Conservation (phyloP, 179 eudicot genomes). For the Spinacia oleracea region DNA sequence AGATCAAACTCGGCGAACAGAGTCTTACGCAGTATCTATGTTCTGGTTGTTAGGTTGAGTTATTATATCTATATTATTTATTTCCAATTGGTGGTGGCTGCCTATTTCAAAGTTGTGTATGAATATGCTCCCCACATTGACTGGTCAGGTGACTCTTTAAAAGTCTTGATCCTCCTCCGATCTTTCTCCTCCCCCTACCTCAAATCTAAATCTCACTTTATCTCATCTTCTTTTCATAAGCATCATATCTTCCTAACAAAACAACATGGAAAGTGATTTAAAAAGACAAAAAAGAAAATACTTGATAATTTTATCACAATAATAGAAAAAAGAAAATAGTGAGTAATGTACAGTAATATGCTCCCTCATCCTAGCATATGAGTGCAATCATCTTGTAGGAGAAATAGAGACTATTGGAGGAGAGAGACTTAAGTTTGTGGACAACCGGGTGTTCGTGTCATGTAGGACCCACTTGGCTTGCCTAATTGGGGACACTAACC, state of each 20-base stretch:
- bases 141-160: slow-evolving; percentile 32
- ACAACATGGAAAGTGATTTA: slow-evolving; percentile 29
- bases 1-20: too few relatives aligned
- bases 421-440: slow-evolving; percentile 32
- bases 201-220: slow-evolving; percentile 31
- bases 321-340: background rate
- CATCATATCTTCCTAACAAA: slow-evolving; percentile 31
- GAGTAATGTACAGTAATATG: background rate
- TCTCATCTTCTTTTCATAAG: slow-evolving; percentile 30
- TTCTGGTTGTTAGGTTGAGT: slow-evolving; percentile 20
- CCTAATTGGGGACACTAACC: slow-evolving; percentile 60
- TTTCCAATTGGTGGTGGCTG: slow-evolving; percentile 12
- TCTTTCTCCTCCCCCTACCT: slow-evolving; percentile 24
- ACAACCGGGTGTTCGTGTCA: slow-evolving; percentile 41
- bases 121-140: slow-evolving; percentile 72
- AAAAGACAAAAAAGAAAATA: slow-evolving; percentile 20
- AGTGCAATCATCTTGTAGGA: slow-evolving; percentile 27
- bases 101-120: slow-evolving; percentile 46
- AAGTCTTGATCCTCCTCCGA: too few relatives aligned
- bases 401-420: slow-evolving; percentile 7
- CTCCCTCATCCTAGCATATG: slow-evolving; percentile 29
- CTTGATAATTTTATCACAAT: slow-evolving; percentile 13
- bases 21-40: too few relatives aligned
- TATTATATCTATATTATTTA: slow-evolving; percentile 7
- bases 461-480: slow-evolving; percentile 40